phyloP scores from a whole-genome alignment of 1,284 basidiomycete species.

The Boletus austroedulis region DNA sequence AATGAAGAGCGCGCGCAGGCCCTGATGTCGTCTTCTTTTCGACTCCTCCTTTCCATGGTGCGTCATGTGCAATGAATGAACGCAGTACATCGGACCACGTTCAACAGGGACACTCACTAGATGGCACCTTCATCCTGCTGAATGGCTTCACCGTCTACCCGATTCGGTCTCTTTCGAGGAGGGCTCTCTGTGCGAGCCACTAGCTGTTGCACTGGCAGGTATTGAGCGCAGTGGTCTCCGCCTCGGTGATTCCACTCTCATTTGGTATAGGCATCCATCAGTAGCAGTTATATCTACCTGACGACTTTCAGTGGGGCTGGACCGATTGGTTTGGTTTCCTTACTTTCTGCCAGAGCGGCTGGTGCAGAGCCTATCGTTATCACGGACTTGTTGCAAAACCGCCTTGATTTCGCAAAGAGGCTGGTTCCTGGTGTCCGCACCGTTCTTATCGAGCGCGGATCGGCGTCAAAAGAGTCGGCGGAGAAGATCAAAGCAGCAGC shows the following conservation, averaged over 20 bases:
- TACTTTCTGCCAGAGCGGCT: conserved; percentile 77
- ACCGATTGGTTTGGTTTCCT: conserved; percentile 79
- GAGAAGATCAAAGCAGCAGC: conserved; percentile 49
- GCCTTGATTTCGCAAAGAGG: conserved; percentile 77
- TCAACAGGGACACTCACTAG: conserved; percentile 52
- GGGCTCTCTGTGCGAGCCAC: conserved; percentile 60
- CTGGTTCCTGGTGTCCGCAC: conserved; percentile 71
- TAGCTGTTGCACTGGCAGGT: conserved; percentile 61
- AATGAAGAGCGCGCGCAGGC: conserved; percentile 24
- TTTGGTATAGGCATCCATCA: conserved; percentile 44
- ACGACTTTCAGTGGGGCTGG: conserved; percentile 62
- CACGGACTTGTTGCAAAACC: conserved; percentile 76
- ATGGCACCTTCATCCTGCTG: conserved; percentile 61
- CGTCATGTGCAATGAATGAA: conserved; percentile 1
- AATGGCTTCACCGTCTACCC: conserved; percentile 61
- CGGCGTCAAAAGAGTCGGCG: conserved; percentile 48
- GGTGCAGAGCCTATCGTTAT: conserved; percentile 77
- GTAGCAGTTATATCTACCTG: neutral
- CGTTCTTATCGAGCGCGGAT: conserved; percentile 47
- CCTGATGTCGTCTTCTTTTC: conserved; percentile 65
- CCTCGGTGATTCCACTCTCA: conserved; percentile 56
- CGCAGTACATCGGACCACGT: neutral
- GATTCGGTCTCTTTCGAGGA: conserved; percentile 60
- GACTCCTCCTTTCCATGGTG: conserved; percentile 61
- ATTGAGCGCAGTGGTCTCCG: conserved; percentile 59